phyloP scores from a whole-genome alignment of 208 protist species.

The Trypanosoma platydactyli region DNA sequence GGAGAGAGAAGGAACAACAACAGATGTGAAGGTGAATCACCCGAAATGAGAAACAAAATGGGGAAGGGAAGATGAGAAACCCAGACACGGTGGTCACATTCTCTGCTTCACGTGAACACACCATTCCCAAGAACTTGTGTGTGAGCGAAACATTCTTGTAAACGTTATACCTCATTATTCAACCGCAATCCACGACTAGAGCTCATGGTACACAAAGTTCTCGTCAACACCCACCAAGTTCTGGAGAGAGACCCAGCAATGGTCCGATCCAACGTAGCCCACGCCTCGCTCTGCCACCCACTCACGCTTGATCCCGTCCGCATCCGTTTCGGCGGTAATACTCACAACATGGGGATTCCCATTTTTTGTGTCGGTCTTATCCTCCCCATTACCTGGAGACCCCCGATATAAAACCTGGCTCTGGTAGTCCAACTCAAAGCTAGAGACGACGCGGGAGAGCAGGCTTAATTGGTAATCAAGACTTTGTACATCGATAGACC shows the following conservation, averaged over 20 bases:
- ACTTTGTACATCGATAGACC: constrained; percentile 17
- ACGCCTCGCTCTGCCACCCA: constrained; percentile 22
- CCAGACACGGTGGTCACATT: background rate
- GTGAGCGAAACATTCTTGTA: background rate
- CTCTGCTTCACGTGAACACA: too few species aligned
- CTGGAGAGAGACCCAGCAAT: constrained; percentile 31
- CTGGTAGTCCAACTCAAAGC: constrained; percentile 77
- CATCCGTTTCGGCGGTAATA: constrained; percentile 18
- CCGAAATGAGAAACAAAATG: constrained; percentile 4
- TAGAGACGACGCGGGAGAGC: constrained; percentile 77
- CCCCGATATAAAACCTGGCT: constrained; percentile 31
- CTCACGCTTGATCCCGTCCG: constrained; percentile 70
- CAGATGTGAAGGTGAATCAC: background rate
- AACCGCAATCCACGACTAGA: constrained; percentile 29
- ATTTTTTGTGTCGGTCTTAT: constrained; percentile 11
- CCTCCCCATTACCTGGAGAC: constrained; percentile 22
- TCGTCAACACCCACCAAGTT: constrained; percentile 69
- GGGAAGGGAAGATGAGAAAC: background rate
- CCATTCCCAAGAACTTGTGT: background rate
- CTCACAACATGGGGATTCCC: constrained; percentile 41
- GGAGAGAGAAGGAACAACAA: background rate
- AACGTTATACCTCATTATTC: background rate
- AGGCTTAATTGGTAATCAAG: constrained; percentile 72
- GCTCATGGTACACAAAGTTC: constrained; percentile 85
- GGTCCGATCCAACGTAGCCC: background rate